Conservation (phyloP, 2,329 filamentous ascomycete species). For the Alternaria hordeiaustralica region DNA sequence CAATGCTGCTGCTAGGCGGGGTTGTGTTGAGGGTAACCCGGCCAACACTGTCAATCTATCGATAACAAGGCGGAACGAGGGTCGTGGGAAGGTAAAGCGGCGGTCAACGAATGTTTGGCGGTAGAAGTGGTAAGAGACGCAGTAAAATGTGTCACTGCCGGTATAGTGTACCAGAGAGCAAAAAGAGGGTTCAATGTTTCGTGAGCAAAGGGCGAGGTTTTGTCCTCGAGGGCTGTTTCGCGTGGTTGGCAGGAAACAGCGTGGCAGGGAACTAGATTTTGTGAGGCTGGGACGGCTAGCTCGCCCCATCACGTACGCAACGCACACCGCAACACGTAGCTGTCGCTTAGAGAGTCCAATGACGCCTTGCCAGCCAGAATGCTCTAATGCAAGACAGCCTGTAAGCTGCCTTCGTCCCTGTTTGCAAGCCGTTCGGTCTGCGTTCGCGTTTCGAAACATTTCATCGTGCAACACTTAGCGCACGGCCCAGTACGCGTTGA, state of each 20-base stretch:
- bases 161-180: constrained; percentile 6
- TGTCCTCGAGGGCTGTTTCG: constrained; percentile 9
- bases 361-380: not conserved
- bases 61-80: constrained; percentile 20
- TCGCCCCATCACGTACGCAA: constrained; percentile 21
- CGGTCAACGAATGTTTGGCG: constrained; percentile 17
- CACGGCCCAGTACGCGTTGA: not conserved
- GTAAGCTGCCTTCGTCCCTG: not conserved
- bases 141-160: constrained; percentile 21
- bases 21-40: constrained; percentile 16
- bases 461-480: constrained; percentile 3
- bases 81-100: constrained; percentile 14
- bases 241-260: constrained; percentile 15
- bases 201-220: constrained; percentile 23
- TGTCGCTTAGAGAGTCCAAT: constrained; percentile 18
- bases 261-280: constrained; percentile 25
- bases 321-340: constrained; percentile 34
- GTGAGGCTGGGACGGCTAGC: constrained; percentile 26
- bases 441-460: not conserved
- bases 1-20: constrained; percentile 11
- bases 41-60: constrained; percentile 18
- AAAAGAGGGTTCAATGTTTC: constrained; percentile 8
- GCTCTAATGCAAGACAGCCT: constrained; percentile 1
- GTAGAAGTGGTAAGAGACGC: constrained; percentile 14
- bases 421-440: not conserved